Evolutionary conservation across 2,329 filamentous ascomycete species (phyloP).

Genomic region (Capronia americana): DNA sequence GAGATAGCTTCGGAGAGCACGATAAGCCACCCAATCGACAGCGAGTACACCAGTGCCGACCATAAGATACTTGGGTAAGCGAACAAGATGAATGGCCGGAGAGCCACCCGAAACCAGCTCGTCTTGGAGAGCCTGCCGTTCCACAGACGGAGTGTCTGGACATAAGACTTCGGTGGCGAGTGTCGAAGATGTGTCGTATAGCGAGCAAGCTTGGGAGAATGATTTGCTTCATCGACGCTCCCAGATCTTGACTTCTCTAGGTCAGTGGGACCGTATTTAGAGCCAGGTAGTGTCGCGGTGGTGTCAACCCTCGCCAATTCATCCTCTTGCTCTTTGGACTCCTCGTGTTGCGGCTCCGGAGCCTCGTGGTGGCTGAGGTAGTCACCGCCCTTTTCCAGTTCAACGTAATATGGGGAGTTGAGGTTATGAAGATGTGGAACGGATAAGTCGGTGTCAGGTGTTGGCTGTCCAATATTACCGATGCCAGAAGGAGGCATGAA

Average conservation of each 20-base stretch:
- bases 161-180: constrained; percentile 72
- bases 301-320: constrained; percentile 13
- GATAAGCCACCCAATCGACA: constrained; percentile 93
- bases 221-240: constrained; percentile 9
- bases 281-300: constrained; percentile 9
- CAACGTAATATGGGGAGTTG: constrained; percentile 48
- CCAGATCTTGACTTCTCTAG: constrained; percentile 16
- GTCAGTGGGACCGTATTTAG: constrained; percentile 5
- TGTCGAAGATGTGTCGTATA: constrained; percentile 76
- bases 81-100: constrained; percentile 83
- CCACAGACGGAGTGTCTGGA: constrained; percentile 75
- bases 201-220: constrained; percentile 39
- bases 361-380: constrained; percentile 40
- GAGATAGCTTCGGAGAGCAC: constrained; percentile 89
- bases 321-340: constrained; percentile 5
- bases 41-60: constrained; percentile 82
- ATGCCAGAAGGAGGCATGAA: not conserved
- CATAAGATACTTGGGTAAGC: constrained; percentile 88
- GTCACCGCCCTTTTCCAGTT: constrained; percentile 39
- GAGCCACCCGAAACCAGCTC: constrained; percentile 77
- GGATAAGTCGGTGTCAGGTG: not conserved
- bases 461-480: not conserved
- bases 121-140: constrained; percentile 80
- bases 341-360: constrained; percentile 4
- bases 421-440: constrained; percentile 44